Evolutionary conservation across 2,329 filamentous ascomycete genomes (phyloP).

Genomic region (Fusarium pseudograminearum): DNA sequence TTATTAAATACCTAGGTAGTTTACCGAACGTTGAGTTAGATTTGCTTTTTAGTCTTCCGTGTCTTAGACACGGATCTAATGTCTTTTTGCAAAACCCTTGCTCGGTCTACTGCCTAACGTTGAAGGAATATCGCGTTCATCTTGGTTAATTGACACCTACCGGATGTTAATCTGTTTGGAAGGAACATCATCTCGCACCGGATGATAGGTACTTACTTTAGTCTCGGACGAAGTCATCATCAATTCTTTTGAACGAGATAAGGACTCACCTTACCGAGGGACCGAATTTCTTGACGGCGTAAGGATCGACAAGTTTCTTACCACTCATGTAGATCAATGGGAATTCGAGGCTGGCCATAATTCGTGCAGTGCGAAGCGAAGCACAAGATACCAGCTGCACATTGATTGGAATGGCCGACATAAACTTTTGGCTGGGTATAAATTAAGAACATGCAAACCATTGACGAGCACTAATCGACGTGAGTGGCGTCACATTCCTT

Average conservation of each 20-base stretch:
- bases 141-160: not conserved
- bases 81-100: not conserved
- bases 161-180: not conserved
- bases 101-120: not conserved
- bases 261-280: slow-evolving; percentile 13
- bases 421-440: slow-evolving; percentile 8
- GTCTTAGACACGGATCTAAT: not conserved
- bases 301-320: slow-evolving; percentile 20
- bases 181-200: slow-evolving; percentile 1
- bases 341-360: slow-evolving; percentile 8
- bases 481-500: slow-evolving; percentile 29
- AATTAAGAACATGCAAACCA: not conserved
- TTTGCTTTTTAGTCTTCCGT: not conserved
- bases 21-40: not conserved
- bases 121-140: not conserved
- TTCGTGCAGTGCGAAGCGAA: not conserved
- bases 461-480: slow-evolving; percentile 18
- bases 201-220: not conserved
- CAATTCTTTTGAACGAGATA: slow-evolving; percentile 5
- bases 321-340: slow-evolving; percentile 5
- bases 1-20: not conserved
- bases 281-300: slow-evolving; percentile 8
- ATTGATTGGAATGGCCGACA: not conserved
- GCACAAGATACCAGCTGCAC: not conserved
- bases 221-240: slow-evolving; percentile 22